Conservation (phyloP, 331 rosid genomes). For the Rosa hybrid region DNA sequence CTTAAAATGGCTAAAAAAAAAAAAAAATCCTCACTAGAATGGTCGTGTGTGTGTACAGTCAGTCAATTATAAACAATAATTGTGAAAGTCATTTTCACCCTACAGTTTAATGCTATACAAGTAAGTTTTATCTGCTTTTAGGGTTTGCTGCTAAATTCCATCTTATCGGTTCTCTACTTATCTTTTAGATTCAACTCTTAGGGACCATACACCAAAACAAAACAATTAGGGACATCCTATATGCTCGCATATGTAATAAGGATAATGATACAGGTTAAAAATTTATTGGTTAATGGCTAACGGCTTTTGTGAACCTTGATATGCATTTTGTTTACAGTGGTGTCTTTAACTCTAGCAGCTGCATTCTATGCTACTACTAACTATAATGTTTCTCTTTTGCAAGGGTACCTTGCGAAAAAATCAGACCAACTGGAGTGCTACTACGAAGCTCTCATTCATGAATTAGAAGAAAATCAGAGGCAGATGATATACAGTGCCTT, state of each 20-base stretch:
- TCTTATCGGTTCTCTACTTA: not conserved
- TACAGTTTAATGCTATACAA: slow-evolving; percentile 94
- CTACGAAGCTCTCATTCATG: slow-evolving; percentile 97
- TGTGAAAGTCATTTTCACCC: slow-evolving; percentile 95
- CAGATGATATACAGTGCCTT: slow-evolving; percentile 76
- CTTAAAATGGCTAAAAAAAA: no score
- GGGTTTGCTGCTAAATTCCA: slow-evolving; percentile 2
- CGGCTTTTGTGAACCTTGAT: not conserved
- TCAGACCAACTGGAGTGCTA: slow-evolving; percentile 99
- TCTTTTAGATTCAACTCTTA: not conserved
- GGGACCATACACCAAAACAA: not conserved
- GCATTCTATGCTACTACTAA: slow-evolving; percentile 32
- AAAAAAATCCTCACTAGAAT: no score
- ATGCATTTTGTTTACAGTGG: not conserved
- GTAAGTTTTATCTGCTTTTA: slow-evolving; percentile 49
- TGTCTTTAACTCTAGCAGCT: slow-evolving; percentile 15
- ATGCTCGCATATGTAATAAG: not conserved
- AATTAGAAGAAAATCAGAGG: slow-evolving; percentile 96
- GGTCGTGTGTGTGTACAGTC: no score
- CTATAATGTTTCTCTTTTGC: slow-evolving; percentile 32
- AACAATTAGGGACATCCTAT: not conserved
- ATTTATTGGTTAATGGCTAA: not conserved
- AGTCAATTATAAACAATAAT: no score
- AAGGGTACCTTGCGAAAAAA: slow-evolving; percentile 74
- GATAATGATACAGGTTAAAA: not conserved